These are phyloP conservation scores for Rhodotorula graminis DNA, from an alignment of 768 basidiomycete genomes.

Conservation along the genomic window DNA sequence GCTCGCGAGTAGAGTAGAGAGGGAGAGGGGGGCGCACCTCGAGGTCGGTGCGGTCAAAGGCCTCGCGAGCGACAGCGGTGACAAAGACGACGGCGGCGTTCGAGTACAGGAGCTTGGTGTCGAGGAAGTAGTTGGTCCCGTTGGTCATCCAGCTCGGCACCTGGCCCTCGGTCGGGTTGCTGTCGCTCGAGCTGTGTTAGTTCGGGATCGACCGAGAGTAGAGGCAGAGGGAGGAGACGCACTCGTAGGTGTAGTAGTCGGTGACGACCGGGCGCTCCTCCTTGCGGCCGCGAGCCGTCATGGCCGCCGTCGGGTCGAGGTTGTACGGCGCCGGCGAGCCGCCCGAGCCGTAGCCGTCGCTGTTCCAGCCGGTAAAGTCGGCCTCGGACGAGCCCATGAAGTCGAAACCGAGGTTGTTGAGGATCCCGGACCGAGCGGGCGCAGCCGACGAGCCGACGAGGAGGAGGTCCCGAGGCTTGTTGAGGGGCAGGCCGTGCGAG, in stretches of 20 bases:
- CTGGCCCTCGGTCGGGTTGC: too few relatives aligned
- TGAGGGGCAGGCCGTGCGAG: constrained; percentile 14
- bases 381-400: not conserved
- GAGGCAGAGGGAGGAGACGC: not conserved
- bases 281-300: constrained; percentile 42
- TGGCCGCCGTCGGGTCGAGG: constrained; percentile 46
- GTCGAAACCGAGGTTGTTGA: not conserved
- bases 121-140: constrained; percentile 21
- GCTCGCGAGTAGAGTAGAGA: not conserved
- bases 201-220: too few relatives aligned
- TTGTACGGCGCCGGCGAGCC: constrained; percentile 42
- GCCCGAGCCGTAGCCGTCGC: constrained; percentile 46
- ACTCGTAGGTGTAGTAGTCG: constrained; percentile 31
- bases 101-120: constrained; percentile 18
- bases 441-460: constrained; percentile 25
- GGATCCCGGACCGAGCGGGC: constrained; percentile 40
- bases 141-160: not conserved
- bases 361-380: not conserved
- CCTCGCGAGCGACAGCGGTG: constrained; percentile 25
- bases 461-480: constrained; percentile 2
- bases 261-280: constrained; percentile 2
- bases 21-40: constrained; percentile 1
- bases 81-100: constrained; percentile 36
- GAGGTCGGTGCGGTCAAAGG: constrained; percentile 37
- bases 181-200: not conserved